Percentiles rank a stretch among this genome's conserved stretches.
These are phyloP conservation scores for Azolla pinnata DNA, from an alignment of 75 land plant species.

Conservation along the genomic window DNA sequence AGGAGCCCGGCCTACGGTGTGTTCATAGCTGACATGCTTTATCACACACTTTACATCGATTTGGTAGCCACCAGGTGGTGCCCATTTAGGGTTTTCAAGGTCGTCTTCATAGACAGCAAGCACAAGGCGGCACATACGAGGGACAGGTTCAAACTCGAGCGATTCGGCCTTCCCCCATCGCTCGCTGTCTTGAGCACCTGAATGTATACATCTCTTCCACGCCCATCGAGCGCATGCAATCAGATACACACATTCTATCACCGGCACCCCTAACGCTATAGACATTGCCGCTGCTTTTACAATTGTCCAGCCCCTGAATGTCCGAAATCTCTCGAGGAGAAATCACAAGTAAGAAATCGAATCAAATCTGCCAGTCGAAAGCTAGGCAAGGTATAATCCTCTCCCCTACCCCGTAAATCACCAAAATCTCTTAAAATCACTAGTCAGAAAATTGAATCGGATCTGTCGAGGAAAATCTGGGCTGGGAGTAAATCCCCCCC, in stretches of 20 bases:
- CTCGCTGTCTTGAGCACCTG: slow-evolving; percentile 59
- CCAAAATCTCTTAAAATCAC: too few relatives aligned
- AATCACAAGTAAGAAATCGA: too few relatives aligned
- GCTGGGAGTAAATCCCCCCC: too few relatives aligned
- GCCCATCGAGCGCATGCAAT: slow-evolving; percentile 65
- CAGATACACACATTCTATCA: slow-evolving; percentile 58
- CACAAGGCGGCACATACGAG: slow-evolving; percentile 52
- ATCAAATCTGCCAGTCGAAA: too few relatives aligned
- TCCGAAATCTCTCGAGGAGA: too few relatives aligned
- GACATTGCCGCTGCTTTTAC: slow-evolving; percentile 45
- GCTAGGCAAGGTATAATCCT: too few relatives aligned
- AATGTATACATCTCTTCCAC: slow-evolving; percentile 59
- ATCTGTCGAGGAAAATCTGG: too few relatives aligned
- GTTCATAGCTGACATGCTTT: slow-evolving; percentile 26
- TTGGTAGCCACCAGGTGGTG: slow-evolving; percentile 67
- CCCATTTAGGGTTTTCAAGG: slow-evolving; percentile 50
- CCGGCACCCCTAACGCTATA: slow-evolving; percentile 46
- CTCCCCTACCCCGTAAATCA: too few relatives aligned
- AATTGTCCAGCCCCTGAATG: too few relatives aligned
- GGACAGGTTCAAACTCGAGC: slow-evolving; percentile 64
- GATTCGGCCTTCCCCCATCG: slow-evolving; percentile 57
- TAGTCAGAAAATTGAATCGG: too few relatives aligned
- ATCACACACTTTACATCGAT: slow-evolving; percentile 44
- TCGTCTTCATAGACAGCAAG: slow-evolving; percentile 66
- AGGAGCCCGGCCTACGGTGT: slow-evolving; percentile 39